Evolutionary conservation across 2,329 filamentous ascomycete genomes (phyloP), one percentile per base, ranked within the genome.

Genomic region (Alternaria triticimaculans): DNA sequence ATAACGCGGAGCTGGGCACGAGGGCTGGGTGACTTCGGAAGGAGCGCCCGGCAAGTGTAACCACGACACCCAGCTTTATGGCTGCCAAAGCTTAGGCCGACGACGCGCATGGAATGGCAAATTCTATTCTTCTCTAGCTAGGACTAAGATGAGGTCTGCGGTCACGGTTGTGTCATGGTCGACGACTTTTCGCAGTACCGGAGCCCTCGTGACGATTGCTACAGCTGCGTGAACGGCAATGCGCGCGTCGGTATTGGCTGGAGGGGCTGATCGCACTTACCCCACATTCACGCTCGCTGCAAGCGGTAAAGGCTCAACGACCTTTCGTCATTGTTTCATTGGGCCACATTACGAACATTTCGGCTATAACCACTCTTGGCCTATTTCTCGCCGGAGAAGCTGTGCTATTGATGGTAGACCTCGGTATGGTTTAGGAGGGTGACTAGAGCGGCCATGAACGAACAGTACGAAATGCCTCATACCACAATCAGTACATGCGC

Each of bases 1-100:
- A 74, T 74, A 73, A 74, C 58, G 68, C 72, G 72, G 71, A 71
- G 65, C 55, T 56, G 62, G 41, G 64, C 63, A 66, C 59, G 58
- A 64, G 62, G 23, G 58, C 66, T 69, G 66, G 66, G 63, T 66
- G 66, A 45, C 58, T 45, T 65, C 72, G 72, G 72, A 68, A 70
- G 41, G 33, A 54, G 26, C 58, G 64, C 53, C 66, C 72, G 72
- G 72, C 70, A 73, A 51, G 55, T 65, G 57, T 30, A 51, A 55
- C 53, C 30, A 56, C 41, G 8, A 43, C 63, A 60, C 55, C 51
- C 45, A 69, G 62, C 64, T 44, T 61, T 21, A 53, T 56, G 63
- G 65, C 63, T 60, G 60, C 33, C 50, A 37, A 18, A 53, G 33
- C 60, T 54, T 26, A 54, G 45, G 14, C 51, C 49, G 56, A 48